A percentile compares a stretch with the other conserved stretches of the same genome.
These are phyloP conservation scores for Annona squamosa DNA, from an alignment of 164 flowering plant genomes.

Conservation along the genomic window DNA sequence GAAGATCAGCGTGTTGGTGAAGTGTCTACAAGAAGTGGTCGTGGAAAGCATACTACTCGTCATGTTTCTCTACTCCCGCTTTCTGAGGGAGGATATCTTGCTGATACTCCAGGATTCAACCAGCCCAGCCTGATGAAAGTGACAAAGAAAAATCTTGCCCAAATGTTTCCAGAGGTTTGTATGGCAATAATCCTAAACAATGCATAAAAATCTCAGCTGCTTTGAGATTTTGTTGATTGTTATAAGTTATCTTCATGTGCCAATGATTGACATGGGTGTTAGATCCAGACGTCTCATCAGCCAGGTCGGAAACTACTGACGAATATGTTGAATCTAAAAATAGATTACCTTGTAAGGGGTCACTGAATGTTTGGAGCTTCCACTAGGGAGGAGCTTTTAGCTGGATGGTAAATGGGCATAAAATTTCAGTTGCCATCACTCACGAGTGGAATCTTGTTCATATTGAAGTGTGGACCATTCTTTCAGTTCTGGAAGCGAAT, in stretches of 20 bases:
- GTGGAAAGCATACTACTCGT: conserved; percentile 94
- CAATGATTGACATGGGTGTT: background rate
- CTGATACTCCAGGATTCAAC: conserved; percentile 97
- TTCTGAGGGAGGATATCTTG: conserved; percentile 77
- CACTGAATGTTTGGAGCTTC: too few relatives aligned
- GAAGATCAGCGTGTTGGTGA: conserved; percentile 96
- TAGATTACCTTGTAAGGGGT: too few relatives aligned
- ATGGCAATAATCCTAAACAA: background rate
- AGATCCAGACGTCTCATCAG: background rate
- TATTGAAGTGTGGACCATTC: background rate
- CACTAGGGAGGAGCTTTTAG: too few relatives aligned
- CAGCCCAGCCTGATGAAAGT: conserved; percentile 92
- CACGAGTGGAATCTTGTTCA: too few relatives aligned
- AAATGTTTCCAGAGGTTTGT: conserved; percentile 82
- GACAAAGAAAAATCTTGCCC: conserved; percentile 70
- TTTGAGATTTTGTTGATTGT: background rate
- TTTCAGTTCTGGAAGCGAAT: background rate
- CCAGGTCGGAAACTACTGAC: background rate
- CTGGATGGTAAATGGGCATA: background rate
- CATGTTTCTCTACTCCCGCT: conserved; percentile 88
- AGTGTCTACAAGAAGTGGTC: conserved; percentile 82
- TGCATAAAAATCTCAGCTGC: background rate
- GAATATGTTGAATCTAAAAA: background rate
- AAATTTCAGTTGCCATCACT: background rate
- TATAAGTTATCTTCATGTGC: background rate